Base-by-base conservation (phyloP, 2,329 filamentous ascomycete species). In the Colletotrichum abscissum region DNA sequence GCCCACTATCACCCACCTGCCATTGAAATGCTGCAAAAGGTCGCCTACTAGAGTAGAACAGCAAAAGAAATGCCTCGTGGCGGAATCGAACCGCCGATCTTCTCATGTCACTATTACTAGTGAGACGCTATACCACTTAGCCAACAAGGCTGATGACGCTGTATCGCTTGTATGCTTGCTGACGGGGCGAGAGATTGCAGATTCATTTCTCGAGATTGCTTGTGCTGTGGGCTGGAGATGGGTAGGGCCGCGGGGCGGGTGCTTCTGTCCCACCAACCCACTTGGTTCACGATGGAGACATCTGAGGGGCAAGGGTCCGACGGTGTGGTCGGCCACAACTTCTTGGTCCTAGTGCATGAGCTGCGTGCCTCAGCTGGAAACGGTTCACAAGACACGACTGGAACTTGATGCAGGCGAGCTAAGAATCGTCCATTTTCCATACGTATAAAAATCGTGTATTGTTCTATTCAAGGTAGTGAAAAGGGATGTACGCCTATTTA, bases 41-140 rank as follows among this genome's bases (percentile, higher is more conserved):
- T 4, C 3, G 33, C 22, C 12, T 16, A 26, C 8, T 22, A 30
- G 4, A 30, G n/a, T 11, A 14, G 54, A 55, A 55, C 16, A 35
- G 2, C 30, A 55, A 56, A 30, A 22, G 35, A 28, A 7, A 9
- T 64, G 62, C 62, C 62, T 64, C 62, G 54, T 66, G 63, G n/a
- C 33, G n/a, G 63, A 66, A 58, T 58, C 63, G 63, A 66, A 66
- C 63, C n/a, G 33, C n/a, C 63, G 63, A 66, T 66, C 63, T 66
- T 46, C 63, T 66, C 63, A 66, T 66, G 38, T 42, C 38, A 42
- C 38, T 42, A 42, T 2, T 66, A 66, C 63, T 66, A 66, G 63
- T 66, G 63, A 66, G 63, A 58, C 63, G 63, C 63, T 66, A 58
- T 66, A 66, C 63, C 63, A 57, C 63, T 65, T 52, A 65, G 63